These are phyloP conservation scores for Roridomyces roridus DNA, from an alignment of 768 basidiomycete genomes.

Conservation along the genomic window DNA sequence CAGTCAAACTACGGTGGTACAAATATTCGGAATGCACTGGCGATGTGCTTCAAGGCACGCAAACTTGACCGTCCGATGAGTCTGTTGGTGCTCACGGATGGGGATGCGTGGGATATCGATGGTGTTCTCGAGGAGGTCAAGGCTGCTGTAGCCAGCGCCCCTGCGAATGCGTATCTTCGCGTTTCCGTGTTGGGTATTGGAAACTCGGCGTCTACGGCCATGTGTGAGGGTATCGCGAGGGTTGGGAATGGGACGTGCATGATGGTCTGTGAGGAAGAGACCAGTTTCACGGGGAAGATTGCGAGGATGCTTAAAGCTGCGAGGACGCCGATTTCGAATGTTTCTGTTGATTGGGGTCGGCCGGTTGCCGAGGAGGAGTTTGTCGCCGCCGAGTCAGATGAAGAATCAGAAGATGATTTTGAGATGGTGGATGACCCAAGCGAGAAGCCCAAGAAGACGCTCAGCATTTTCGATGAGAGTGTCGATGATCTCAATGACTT, in stretches of 20 bases:
- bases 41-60: constrained; percentile 35
- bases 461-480: constrained; percentile 18
- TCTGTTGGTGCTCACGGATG: too few relatives aligned
- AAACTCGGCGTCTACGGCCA: constrained; percentile 40
- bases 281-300: too few relatives aligned
- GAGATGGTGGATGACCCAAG: constrained; percentile 14
- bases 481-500: neutral
- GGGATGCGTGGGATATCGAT: constrained; percentile 31
- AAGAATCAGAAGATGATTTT: constrained; percentile 17
- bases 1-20: constrained; percentile 47
- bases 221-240: constrained; percentile 48
- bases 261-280: constrained; percentile 41
- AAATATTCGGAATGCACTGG: constrained; percentile 42
- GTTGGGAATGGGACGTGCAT: constrained; percentile 47
- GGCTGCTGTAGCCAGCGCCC: constrained; percentile 29
- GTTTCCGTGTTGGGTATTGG: constrained; percentile 57
- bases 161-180: constrained; percentile 35
- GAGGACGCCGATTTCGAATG: constrained; percentile 40
- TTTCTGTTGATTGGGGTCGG: constrained; percentile 45
- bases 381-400: neutral
- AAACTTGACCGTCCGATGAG: constrained; percentile 37
- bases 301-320: constrained; percentile 47
- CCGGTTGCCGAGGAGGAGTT: neutral
- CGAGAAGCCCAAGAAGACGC: neutral
- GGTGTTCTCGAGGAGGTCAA: constrained; percentile 14